Conservation (phyloP, 1,284 basidiomycete genomes). For the Moesziomyces parantarcticus region DNA sequence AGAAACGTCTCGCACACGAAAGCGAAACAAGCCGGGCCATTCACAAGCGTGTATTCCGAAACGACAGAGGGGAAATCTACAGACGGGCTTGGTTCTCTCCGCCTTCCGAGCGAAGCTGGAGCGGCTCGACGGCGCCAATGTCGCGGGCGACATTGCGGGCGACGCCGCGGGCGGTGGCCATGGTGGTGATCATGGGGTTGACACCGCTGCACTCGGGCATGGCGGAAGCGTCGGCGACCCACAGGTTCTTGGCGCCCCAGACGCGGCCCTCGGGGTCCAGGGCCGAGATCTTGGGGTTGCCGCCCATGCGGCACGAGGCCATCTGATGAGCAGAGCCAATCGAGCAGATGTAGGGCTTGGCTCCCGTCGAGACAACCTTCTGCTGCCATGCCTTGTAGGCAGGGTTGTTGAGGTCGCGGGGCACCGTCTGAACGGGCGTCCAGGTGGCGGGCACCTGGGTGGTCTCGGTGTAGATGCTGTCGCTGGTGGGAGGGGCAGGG, state of each 20-base stretch:
- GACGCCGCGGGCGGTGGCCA: slow-evolving; percentile 61
- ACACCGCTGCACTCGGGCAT: slow-evolving; percentile 70
- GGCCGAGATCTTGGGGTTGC: slow-evolving; percentile 64
- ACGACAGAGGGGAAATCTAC: slow-evolving; percentile 4
- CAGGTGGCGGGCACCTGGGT: slow-evolving; percentile 56
- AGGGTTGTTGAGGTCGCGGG: slow-evolving; percentile 57
- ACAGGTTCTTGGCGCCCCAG: slow-evolving; percentile 69
- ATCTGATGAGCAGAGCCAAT: slow-evolving; percentile 68
- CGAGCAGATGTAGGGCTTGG: slow-evolving; percentile 37
- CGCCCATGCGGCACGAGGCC: slow-evolving; percentile 69
- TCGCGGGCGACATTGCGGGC: slow-evolving; percentile 64
- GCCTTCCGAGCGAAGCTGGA: slow-evolving; percentile 16
- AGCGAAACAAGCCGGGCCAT: no score
- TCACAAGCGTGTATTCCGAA: background rate
- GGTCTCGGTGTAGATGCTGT: slow-evolving; percentile 51
- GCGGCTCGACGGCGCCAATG: slow-evolving; percentile 52
- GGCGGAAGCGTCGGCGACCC: slow-evolving; percentile 70
- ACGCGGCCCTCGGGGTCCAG: slow-evolving; percentile 69
- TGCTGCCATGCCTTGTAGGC: slow-evolving; percentile 62
- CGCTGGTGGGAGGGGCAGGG: slow-evolving; percentile 12
- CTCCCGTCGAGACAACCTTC: slow-evolving; percentile 56
- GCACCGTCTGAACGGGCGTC: slow-evolving; percentile 50
- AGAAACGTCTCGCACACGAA: no score
- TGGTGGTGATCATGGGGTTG: slow-evolving; percentile 71
- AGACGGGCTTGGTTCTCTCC: slow-evolving; percentile 26